Evolutionary conservation across 805 yeast species (phyloP), one percentile per base, ranked within the genome.

Genomic region (Candida fluviatilis): DNA sequence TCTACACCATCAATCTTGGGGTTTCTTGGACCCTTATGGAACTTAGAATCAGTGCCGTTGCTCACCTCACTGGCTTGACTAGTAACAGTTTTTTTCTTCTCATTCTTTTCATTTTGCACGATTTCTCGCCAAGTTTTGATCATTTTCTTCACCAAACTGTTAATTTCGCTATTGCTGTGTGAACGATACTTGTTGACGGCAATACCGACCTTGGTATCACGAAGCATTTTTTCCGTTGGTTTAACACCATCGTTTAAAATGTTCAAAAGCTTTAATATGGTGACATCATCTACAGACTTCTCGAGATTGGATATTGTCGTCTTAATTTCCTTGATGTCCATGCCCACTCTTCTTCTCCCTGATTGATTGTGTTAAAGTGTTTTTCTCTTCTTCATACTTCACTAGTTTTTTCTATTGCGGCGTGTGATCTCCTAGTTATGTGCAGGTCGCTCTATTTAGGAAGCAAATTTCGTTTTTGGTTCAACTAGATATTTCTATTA

Each of bases 141-240:
- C 66, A 90, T 85, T 49, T 78, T 79, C 58, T 85, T 86, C 26
- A 91, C 98, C 29, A 84, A 63, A 2, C 72, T 62, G 10, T 82
- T 69, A 33, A 93, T 75, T 49, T 89, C 95, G 16, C 74, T 45
- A 59, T 84, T 86, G 21, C 63, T 54, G 34, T 80, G 78, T 6
- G 85, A 64, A 47, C 95, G 78, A 52, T 84, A 78, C 61, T 87
- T 89, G 66, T 93, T 93, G 30, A 93, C 97, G 6, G 90, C 91
- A 13, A 93, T 91, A 47, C 99, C 99, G n/a, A 93, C 91, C 60
- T 88, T 89, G 6, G 99, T 93, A 54, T 91, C 95, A 52, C 97
- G 76, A 36, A 91, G 70, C 25, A 91, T 69, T 56, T 80, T 77
- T 55, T 91, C 98, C 1, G 95, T 81, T 7, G 98, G 96, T 49